Evolutionary conservation across 2,329 filamentous ascomycete species (phyloP), one percentile per base, ranked within the genome.

Genomic region (Aureobasidium sp.): DNA sequence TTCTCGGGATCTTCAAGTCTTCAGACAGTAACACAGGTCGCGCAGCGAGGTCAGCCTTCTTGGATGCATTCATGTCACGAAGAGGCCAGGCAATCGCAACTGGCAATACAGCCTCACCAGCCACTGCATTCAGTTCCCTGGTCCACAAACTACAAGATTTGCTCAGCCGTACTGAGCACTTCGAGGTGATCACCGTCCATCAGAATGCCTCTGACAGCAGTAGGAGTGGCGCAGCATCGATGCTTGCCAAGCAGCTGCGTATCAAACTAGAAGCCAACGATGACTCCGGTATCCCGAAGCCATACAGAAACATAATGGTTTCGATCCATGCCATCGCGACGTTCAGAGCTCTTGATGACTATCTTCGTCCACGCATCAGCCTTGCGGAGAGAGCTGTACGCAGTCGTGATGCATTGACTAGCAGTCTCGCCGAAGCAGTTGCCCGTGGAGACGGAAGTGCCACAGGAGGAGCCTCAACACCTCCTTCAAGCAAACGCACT

Each of bases 241-340:
- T 99, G 92, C 81, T 99, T 6, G 92, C 91, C 5, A 97, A 97
- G 73, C 94, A 99, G 70, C 87, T 99, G 37, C 85, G 93, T 37
- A 82, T 99, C 48, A 92, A 91, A 68, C 81, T 99, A 37, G 84
- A 92, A 40, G 93, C 94, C 1, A 92, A 96, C 67, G 92, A 95
- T 1, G 88, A 92, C 50, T 93, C 91, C 0, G 90, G 94, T 53
- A 94, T 99, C 63, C 94, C 94, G 19, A 83, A 86, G 39, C 81
- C 88, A 0, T 97, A 96, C 71, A 85, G 90, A 24, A 96, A 93
- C 67, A 95, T 99, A 65, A 97, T 97, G 88, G 94, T 99, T 0
- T 96, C 91, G 0, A 99, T 99, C 62, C 94, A 99, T 73, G 94
- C 94, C 17, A 97, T 99, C 70, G 93, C 94, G 2, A 97, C 92